These are phyloP conservation scores for Haplosporangium gracile DNA, from an alignment of 192 early-diverging fungal species.

Conservation along the genomic window DNA sequence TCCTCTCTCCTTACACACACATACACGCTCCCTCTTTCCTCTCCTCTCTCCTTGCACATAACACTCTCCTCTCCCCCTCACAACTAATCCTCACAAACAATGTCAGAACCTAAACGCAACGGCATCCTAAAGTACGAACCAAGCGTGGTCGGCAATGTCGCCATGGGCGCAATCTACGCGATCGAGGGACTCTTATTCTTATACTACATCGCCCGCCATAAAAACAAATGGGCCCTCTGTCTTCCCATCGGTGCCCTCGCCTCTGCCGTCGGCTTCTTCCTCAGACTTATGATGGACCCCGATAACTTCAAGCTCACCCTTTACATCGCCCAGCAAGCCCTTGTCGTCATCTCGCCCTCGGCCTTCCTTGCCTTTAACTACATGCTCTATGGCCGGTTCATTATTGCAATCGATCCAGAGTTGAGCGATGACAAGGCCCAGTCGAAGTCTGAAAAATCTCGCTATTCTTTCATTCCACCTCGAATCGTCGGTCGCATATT, in stretches of 20 bases:
- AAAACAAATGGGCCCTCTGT: conserved; percentile 35
- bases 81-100: no score
- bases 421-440: conserved; percentile 6
- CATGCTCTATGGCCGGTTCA: conserved; percentile 43
- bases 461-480: conserved; percentile 42
- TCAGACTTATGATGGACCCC: conserved; percentile 4
- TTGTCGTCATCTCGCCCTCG: conserved; percentile 20
- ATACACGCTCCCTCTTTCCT: no score
- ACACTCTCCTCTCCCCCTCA: no score
- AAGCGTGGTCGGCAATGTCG: conserved; percentile 8
- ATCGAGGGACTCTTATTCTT: conserved; percentile 9
- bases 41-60: no score
- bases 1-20: no score
- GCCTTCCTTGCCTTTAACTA: conserved; percentile 49
- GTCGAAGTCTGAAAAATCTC: conserved; percentile 20
- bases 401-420: conserved; percentile 27
- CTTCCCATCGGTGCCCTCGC: conserved; percentile 37
- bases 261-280: conserved; percentile 21
- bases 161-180: conserved; percentile 12
- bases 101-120: not conserved
- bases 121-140: conserved; percentile 19
- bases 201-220: not conserved
- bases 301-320: no score
- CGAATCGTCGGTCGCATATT: conserved; percentile 34
- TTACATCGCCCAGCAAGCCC: no score